phyloP scores from a whole-genome alignment of 2,329 filamentous ascomycete genomes.

The Trichoderma sp. region DNA sequence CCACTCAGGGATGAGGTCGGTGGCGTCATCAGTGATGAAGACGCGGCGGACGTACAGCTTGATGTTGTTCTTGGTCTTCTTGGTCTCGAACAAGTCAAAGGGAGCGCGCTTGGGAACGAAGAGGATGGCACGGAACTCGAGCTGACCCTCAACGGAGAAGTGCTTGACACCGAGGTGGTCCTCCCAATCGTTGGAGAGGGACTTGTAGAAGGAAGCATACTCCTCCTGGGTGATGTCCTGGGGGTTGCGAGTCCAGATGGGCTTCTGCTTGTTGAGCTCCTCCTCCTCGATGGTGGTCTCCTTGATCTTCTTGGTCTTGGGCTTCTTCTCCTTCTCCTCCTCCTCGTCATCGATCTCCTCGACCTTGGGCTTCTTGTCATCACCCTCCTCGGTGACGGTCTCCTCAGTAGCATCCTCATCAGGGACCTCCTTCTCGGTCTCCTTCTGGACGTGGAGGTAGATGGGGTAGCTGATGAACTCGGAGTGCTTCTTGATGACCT shows the following conservation, averaged over 20 bases:
- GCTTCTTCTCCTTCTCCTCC: constrained; percentile 84
- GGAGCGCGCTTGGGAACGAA: constrained; percentile 99
- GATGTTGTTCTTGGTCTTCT: constrained; percentile 99
- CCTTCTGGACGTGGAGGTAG: constrained; percentile 99
- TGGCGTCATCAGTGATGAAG: constrained; percentile 99
- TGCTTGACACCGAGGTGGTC: constrained; percentile 99
- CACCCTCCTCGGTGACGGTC: constrained; percentile 65
- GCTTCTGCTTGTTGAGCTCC: constrained; percentile 99
- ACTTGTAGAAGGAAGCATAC: constrained; percentile 99
- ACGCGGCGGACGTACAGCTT: constrained; percentile 99
- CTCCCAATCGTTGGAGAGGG: constrained; percentile 99
- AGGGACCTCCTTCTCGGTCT: constrained; percentile 97
- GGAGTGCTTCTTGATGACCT: constrained; percentile 99
- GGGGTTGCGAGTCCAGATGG: constrained; percentile 99
- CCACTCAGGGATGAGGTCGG: constrained; percentile 99
- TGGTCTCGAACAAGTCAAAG: constrained; percentile 99
- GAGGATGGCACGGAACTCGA: constrained; percentile 99
- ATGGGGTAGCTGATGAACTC: constrained; percentile 99
- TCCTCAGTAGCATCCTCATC: constrained; percentile 85
- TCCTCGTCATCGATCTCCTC: constrained; percentile 89
- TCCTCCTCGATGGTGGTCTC: constrained; percentile 98
- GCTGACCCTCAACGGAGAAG: constrained; percentile 99
- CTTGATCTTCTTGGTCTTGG: constrained; percentile 99
- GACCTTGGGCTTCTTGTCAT: constrained; percentile 93
- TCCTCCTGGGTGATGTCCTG: constrained; percentile 93